Conservation (phyloP, 208 protist genomes). For the Crithidia acanthocephali region DNA sequence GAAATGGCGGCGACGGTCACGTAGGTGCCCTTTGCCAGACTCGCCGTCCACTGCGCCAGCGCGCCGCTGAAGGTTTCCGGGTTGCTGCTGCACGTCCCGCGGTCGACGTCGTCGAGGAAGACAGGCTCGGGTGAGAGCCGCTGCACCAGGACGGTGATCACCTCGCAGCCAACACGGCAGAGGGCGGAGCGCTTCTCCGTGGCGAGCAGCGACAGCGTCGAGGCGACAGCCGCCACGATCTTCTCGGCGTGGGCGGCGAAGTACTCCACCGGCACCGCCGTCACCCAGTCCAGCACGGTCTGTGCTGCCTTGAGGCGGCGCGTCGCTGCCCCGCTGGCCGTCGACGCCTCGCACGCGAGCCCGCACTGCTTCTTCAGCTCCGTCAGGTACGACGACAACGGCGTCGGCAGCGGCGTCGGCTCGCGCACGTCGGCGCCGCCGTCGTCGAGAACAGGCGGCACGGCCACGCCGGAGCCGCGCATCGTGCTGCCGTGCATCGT, state of each 20-base stretch:
- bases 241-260: slow-evolving; percentile 32
- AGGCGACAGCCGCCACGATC: slow-evolving; percentile 31
- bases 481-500: slow-evolving; percentile 19
- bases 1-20: slow-evolving; percentile 89
- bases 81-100: slow-evolving; percentile 21
- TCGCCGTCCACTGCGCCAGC: slow-evolving; percentile 49
- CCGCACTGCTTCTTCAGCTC: slow-evolving; percentile 35
- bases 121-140: slow-evolving; percentile 41
- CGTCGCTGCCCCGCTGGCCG: slow-evolving; percentile 17
- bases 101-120: slow-evolving; percentile 39
- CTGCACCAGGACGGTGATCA: slow-evolving; percentile 44
- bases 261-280: slow-evolving; percentile 29
- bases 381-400: slow-evolving; percentile 29
- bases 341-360: slow-evolving; percentile 22
- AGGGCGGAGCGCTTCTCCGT: slow-evolving; percentile 81
- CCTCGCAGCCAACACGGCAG: slow-evolving; percentile 73
- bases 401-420: slow-evolving; percentile 30
- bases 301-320: slow-evolving; percentile 56
- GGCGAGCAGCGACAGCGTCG: slow-evolving; percentile 46
- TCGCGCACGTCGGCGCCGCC: slow-evolving; percentile 6
- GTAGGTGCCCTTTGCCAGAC: slow-evolving; percentile 66
- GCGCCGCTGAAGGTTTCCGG: slow-evolving; percentile 30
- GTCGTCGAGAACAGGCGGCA: slow-evolving; percentile 12
- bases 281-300: slow-evolving; percentile 68
- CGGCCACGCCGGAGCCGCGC: slow-evolving; percentile 4